These are phyloP conservation scores for Bruguiera gymnorhiza DNA, from an alignment of 345 rosid genomes.

Conservation along the genomic window DNA sequence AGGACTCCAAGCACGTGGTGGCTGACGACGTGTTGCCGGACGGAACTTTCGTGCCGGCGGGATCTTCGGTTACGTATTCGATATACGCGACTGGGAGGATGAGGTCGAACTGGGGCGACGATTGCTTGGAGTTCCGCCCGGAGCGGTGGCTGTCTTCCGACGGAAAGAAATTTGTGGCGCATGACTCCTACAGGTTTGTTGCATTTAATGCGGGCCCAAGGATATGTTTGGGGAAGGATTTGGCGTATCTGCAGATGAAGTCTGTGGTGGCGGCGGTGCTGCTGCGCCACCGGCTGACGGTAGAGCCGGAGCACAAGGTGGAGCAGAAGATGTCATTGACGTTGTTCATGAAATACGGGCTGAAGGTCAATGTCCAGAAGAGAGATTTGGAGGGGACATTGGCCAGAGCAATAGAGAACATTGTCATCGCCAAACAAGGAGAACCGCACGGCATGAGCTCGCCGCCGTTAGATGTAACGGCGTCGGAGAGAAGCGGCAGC, in stretches of 20 bases:
- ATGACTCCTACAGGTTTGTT: constrained; percentile 37
- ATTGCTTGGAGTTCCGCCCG: constrained; percentile 75
- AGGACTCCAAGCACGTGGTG: constrained; percentile 78
- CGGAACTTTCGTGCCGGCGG: constrained; percentile 87
- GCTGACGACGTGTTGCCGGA: constrained; percentile 84
- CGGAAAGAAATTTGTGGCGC: constrained; percentile 47
- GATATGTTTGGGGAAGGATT: not conserved
- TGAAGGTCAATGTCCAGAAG: constrained; percentile 48
- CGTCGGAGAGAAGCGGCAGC: constrained; percentile 8
- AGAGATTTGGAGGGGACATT: constrained; percentile 54
- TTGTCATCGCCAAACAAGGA: constrained; percentile 12
- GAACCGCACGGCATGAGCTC: not conserved
- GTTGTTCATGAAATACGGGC: constrained; percentile 6
- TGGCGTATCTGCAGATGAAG: constrained; percentile 8
- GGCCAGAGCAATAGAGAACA: constrained; percentile 17
- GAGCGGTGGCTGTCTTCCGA: constrained; percentile 86
- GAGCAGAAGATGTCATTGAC: constrained; percentile 5
- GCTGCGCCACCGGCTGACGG: not conserved
- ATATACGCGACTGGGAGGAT: constrained; percentile 89
- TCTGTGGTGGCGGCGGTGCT: constrained; percentile 6
- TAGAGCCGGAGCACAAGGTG: constrained; percentile 3
- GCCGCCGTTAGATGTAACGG: constrained; percentile 21
- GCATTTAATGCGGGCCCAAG: constrained; percentile 5
- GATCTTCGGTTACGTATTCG: constrained; percentile 83
- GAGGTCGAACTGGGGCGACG: constrained; percentile 88